These are phyloP conservation scores for Colletotrichum aenigma DNA, from an alignment of 2,329 filamentous ascomycete genomes.

Conservation along the genomic window DNA sequence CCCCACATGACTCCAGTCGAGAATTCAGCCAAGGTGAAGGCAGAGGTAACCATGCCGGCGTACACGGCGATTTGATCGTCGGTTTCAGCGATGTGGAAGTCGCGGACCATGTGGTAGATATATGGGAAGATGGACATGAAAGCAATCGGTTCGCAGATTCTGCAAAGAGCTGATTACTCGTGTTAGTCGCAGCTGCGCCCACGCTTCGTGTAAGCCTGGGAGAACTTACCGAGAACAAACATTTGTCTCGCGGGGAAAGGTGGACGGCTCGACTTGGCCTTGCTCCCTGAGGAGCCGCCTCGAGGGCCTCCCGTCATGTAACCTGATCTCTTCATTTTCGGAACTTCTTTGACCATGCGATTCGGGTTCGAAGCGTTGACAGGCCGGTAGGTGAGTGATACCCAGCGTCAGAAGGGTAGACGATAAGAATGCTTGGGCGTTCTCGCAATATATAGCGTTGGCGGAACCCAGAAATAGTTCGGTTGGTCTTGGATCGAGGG, in stretches of 20 bases:
- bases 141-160: conserved; percentile 97
- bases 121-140: conserved; percentile 99
- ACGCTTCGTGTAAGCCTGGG: background rate
- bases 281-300: conserved; percentile 2
- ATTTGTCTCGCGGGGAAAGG: conserved; percentile 50
- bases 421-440: background rate
- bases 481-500: conserved; percentile 1
- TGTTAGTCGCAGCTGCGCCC: background rate
- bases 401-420: background rate
- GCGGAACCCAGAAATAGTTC: background rate
- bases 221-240: conserved; percentile 52
- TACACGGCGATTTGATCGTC: conserved; percentile 86
- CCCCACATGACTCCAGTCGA: conserved; percentile 93
- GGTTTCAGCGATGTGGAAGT: conserved; percentile 84
- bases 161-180: conserved; percentile 73
- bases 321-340: conserved; percentile 19
- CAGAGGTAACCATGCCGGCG: conserved; percentile 93
- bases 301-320: conserved; percentile 19
- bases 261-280: conserved; percentile 9
- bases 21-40: conserved; percentile 96
- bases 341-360: background rate
- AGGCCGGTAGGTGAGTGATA: background rate
- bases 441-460: conserved; percentile 5
- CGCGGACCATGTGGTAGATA: conserved; percentile 96
- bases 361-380: background rate